Conservation (phyloP, 1,139 yeast species). For the Scheffersomyces parashehatae region DNA sequence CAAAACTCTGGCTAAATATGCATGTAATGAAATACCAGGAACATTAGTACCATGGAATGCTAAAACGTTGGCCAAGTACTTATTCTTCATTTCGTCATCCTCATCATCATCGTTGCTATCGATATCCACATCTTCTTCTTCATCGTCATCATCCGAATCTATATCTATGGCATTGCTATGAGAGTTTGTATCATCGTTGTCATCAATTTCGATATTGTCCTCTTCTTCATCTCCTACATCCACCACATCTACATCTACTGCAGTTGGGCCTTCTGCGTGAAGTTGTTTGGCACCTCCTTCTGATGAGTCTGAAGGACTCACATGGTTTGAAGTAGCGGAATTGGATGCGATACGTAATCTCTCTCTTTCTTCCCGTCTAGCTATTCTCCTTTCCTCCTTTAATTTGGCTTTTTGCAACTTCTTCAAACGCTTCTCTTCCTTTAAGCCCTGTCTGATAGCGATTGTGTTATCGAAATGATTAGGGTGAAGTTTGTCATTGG, state of each 20-base stretch:
- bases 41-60: conserved; percentile 96
- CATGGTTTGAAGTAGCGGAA: not conserved
- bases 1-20: conserved; percentile 83
- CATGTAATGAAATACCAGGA: conserved; percentile 90
- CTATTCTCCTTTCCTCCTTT: conserved; percentile 10
- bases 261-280: not conserved
- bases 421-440: conserved; percentile 35
- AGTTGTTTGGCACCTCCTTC: not conserved
- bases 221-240: conserved; percentile 11
- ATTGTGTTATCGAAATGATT: conserved; percentile 60
- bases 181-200: conserved; percentile 7
- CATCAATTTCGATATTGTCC: conserved; percentile 14
- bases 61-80: conserved; percentile 70
- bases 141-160: conserved; percentile 10
- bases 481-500: conserved; percentile 85
- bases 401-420: conserved; percentile 21
- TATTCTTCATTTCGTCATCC: conserved; percentile 50
- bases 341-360: conserved; percentile 2
- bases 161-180: conserved; percentile 7
- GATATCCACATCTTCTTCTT: conserved; percentile 15
- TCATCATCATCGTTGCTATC: conserved; percentile 36
- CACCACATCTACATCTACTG: not conserved
- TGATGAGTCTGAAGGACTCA: not conserved
- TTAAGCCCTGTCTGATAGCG: conserved; percentile 46
- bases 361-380: conserved; percentile 13